Percentiles rank a stretch among this genome's conserved stretches.
Conservation (phyloP, 2,329 filamentous ascomycete species). For the Botrytis medusae region DNA sequence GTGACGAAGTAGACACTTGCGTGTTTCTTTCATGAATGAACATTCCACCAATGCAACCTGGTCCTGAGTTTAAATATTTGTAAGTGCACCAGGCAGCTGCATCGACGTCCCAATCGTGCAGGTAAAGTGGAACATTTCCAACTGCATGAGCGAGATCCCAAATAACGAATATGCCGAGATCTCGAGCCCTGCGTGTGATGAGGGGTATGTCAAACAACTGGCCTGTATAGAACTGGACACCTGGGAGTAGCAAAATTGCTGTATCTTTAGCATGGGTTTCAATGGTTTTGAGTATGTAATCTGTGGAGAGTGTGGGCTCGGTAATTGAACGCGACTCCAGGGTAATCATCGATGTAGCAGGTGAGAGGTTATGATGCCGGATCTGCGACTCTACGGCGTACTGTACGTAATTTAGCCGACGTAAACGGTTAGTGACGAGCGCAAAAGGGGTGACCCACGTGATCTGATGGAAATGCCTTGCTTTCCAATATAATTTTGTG, state of each 20-base stretch:
- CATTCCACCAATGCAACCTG: conserved; percentile 69
- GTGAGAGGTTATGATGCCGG: conserved; percentile 62
- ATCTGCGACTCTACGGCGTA: conserved; percentile 78
- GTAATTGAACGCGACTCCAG: conserved; percentile 56
- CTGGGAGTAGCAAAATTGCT: conserved; percentile 71
- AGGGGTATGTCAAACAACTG: conserved; percentile 72
- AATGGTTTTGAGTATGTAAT: conserved; percentile 67
- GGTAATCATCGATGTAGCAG: conserved; percentile 65
- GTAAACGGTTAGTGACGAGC: conserved; percentile 10
- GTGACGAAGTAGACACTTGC: conserved; percentile 25
- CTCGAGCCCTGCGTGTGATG: conserved; percentile 70
- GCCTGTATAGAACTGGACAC: conserved; percentile 79
- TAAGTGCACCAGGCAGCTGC: conserved; percentile 80
- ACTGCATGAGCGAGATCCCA: conserved; percentile 81
- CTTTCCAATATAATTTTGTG: conserved; percentile 79
- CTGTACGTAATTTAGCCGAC: conserved; percentile 44
- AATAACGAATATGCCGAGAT: conserved; percentile 65
- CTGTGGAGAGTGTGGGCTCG: conserved; percentile 59
- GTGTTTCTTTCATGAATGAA: conserved; percentile 65
- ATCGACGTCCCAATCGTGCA: conserved; percentile 79
- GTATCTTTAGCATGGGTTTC: conserved; percentile 63
- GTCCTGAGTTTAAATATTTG: conserved; percentile 79
- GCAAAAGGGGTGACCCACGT: conserved; percentile 52
- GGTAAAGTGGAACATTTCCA: conserved; percentile 69
- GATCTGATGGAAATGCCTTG: conserved; percentile 80